phyloP scores from a whole-genome alignment of 2,329 filamentous ascomycete species.

The Xylariaceae sp. region DNA sequence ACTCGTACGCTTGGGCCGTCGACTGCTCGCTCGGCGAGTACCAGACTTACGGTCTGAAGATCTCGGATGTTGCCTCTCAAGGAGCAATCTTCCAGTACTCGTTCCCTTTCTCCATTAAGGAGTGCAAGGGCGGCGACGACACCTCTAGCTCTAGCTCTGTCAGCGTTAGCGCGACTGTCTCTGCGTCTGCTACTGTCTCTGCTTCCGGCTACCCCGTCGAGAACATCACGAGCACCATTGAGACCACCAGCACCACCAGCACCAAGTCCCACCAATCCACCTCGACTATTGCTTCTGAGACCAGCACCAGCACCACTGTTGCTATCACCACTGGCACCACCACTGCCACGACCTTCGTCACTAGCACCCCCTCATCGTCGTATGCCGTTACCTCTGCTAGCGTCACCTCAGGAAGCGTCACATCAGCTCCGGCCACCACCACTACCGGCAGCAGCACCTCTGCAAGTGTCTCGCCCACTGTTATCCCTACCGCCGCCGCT shows the following conservation, averaged over 20 bases:
- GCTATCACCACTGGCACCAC: neutral
- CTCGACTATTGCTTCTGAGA: neutral
- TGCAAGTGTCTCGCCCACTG: neutral
- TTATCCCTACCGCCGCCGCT: conserved; percentile 26
- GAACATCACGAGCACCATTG: neutral
- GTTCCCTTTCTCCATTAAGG: conserved; percentile 54
- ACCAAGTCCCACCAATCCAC: neutral
- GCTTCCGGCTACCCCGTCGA: neutral
- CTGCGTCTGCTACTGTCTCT: neutral
- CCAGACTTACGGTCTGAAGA: conserved; percentile 54
- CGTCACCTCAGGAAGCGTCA: conserved; percentile 24
- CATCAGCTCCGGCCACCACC: conserved; percentile 5
- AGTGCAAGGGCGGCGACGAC: conserved; percentile 15
- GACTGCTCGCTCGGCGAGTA: conserved; percentile 40
- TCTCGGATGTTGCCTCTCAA: conserved; percentile 45
- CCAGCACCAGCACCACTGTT: neutral
- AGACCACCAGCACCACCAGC: conserved; percentile 9
- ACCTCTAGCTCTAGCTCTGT: neutral
- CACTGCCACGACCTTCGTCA: conserved; percentile 4
- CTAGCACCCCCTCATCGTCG: neutral
- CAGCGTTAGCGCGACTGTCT: conserved; percentile 1
- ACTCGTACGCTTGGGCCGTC: conserved; percentile 49
- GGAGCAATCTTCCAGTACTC: conserved; percentile 56
- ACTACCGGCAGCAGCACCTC: conserved; percentile 17
- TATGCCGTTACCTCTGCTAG: conserved; percentile 4